Conservation (phyloP, 441 rosid species). For the Rhodomyrtus psidioides region DNA sequence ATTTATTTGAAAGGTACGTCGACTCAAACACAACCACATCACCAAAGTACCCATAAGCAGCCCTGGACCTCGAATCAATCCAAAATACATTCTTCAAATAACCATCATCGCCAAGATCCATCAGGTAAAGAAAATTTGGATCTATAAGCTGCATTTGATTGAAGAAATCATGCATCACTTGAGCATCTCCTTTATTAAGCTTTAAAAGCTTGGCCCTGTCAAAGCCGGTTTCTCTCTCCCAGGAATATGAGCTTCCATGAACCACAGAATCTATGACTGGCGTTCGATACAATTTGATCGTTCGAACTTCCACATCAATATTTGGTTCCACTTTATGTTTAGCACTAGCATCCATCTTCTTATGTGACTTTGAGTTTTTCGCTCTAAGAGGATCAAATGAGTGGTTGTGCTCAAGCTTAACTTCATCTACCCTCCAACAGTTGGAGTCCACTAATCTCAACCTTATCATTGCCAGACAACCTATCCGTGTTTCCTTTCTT, state of each 20-base stretch:
- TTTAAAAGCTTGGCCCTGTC: slow-evolving; percentile 40
- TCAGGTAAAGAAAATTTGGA: slow-evolving; percentile 74
- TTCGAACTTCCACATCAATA: slow-evolving; percentile 59
- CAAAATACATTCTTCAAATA: slow-evolving; percentile 67
- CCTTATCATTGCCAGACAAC: slow-evolving; percentile 87
- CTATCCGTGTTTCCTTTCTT: slow-evolving; percentile 79
- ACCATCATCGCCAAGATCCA: slow-evolving; percentile 77
- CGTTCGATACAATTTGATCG: slow-evolving; percentile 61
- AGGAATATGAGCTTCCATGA: slow-evolving; percentile 35
- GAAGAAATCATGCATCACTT: slow-evolving; percentile 45
- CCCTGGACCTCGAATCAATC: slow-evolving; percentile 72
- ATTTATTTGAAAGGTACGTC: slow-evolving; percentile 43
- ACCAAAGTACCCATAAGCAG: slow-evolving; percentile 59
- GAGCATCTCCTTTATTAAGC: slow-evolving; percentile 48
- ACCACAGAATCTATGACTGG: slow-evolving; percentile 30
- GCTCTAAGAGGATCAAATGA: slow-evolving; percentile 69
- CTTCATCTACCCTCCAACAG: slow-evolving; percentile 82
- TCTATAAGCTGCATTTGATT: slow-evolving; percentile 49
- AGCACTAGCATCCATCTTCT: slow-evolving; percentile 46
- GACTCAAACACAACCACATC: slow-evolving; percentile 68
- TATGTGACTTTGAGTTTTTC: slow-evolving; percentile 79
- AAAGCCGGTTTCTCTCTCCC: slow-evolving; percentile 31
- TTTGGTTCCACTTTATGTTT: slow-evolving; percentile 44
- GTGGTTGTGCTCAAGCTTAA: slow-evolving; percentile 80
- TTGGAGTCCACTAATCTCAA: slow-evolving; percentile 60